Base-by-base conservation (phyloP, 495 filamentous ascomycete genomes). In the Parathielavia hyrcaniae region DNA sequence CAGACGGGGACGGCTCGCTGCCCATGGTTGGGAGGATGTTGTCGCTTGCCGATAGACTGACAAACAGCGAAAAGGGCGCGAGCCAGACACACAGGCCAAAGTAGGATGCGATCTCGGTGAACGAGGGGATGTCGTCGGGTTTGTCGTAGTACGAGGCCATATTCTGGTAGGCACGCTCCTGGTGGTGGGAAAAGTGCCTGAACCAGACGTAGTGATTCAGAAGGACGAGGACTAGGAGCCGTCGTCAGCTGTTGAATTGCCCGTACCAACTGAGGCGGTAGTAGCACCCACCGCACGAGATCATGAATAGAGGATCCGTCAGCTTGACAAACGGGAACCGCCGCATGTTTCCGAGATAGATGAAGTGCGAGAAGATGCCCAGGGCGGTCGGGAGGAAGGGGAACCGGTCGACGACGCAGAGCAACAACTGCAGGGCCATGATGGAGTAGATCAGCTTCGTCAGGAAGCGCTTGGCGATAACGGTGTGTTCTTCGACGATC, bases 131-230 rank as follows among this genome's bases (percentile, higher is more conserved):
- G 53, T 85, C 77, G 12, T 75, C 71, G 40, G 81, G 71, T 50
- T 56, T 59, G 64, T 83, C 80, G 70, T 86, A 83, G 58, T 82
- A 82, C 53, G 83, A 76, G 34, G 71, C 59, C 70, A 68, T 69
- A 50, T 67, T 71, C 46, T 73, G 65, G 66, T 76, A 76, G 13
- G 76, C 72, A 53, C 69, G 69, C 26, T 75, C 68, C 41, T 76
- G 80, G 13, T 81, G 77, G 53, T 78, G 75, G 19, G 89, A 92
- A 72, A 98, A 97, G 71, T 96, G 86, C 43, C 81, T 84, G 76
- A 98, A 97, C 92, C 93, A 98, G 49, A 97, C 79, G 75, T 88
- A 95, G 71, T 98, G 93, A 72, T 98, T 97, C n/a, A 87, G 60
- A 17, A 95, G 72, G 40, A 98, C 93, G 40, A 97, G 81, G 13